Evolutionary conservation across 495 filamentous ascomycete species (phyloP).

Genomic region (Hypoxylon lenormandii): DNA sequence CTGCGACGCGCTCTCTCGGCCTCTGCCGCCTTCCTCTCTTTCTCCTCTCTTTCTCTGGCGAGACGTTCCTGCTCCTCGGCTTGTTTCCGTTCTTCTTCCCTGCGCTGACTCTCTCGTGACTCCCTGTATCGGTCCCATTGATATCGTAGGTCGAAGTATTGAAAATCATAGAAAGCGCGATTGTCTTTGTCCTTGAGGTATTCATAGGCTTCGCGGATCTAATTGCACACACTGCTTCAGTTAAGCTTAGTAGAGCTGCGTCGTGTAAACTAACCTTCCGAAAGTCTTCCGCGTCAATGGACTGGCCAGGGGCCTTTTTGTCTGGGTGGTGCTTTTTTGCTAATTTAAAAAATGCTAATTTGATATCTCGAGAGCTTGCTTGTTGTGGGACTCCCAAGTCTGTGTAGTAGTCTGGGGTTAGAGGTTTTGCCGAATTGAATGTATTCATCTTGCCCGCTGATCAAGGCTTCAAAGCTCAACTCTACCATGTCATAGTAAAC

Average conservation of each 20-base stretch:
- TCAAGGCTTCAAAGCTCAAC: no score
- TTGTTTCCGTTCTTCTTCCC: conserved; percentile 10
- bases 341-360: conserved; percentile 25
- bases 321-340: conserved; percentile 40
- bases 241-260: not conserved
- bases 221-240: not conserved
- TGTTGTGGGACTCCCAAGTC: conserved; percentile 29
- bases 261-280: conserved; percentile 28
- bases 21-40: conserved; percentile 19
- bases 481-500: no score
- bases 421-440: not conserved
- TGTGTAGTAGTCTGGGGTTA: conserved; percentile 30
- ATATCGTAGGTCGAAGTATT: conserved; percentile 24
- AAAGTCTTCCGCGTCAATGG: conserved; percentile 38
- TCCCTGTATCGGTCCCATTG: conserved; percentile 20
- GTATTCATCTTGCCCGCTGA: conserved; percentile 11
- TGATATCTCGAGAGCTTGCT: conserved; percentile 36
- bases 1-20: conserved; percentile 14
- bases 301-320: conserved; percentile 34
- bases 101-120: not conserved
- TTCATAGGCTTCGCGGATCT: conserved; percentile 41
- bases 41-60: conserved; percentile 20
- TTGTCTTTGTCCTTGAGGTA: conserved; percentile 12
- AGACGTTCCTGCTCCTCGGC: conserved; percentile 20
- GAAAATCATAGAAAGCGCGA: conserved; percentile 20